Conservation (phyloP, 2,329 filamentous ascomycete genomes). For the Plenodomus biglobosus region DNA sequence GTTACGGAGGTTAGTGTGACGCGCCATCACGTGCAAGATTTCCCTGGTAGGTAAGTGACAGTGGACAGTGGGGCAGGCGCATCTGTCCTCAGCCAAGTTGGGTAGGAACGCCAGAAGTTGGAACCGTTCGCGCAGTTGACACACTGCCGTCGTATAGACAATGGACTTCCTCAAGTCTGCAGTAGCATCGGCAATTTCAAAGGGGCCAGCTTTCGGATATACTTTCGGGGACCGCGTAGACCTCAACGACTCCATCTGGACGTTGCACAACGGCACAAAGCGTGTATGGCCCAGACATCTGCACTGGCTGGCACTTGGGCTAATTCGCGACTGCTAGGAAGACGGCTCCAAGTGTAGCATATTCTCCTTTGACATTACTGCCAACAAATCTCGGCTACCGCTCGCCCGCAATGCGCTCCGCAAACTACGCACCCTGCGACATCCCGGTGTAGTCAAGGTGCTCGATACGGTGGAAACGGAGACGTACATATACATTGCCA, state of each 20-base stretch:
- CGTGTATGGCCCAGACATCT: conserved; percentile 59
- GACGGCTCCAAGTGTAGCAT: conserved; percentile 94
- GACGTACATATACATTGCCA: conserved; percentile 92
- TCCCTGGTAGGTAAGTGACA: too few relatives aligned
- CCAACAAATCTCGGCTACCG: conserved; percentile 78
- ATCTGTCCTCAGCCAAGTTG: conserved; percentile 18
- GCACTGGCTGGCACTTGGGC: conserved; percentile 7
- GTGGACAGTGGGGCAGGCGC: conserved; percentile 17
- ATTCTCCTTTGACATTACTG: conserved; percentile 87
- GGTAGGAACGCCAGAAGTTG: not conserved
- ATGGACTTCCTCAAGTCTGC: conserved; percentile 99
- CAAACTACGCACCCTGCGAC: conserved; percentile 88
- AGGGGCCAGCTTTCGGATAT: conserved; percentile 90
- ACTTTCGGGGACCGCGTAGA: conserved; percentile 91
- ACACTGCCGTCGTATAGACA: conserved; percentile 6
- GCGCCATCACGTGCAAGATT: conserved; percentile 15
- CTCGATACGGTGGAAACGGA: conserved; percentile 97
- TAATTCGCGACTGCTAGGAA: conserved; percentile 61
- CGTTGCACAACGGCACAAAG: conserved; percentile 91
- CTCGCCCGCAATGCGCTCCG: conserved; percentile 92
- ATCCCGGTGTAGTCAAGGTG: conserved; percentile 92
- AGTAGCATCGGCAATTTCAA: conserved; percentile 93
- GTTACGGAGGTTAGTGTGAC: conserved; percentile 2
- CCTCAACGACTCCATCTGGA: conserved; percentile 91
- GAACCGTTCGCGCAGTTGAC: not conserved